Conservation (phyloP, 1,139 yeast genomes). For the Nakaseomyces bracarensis region DNA sequence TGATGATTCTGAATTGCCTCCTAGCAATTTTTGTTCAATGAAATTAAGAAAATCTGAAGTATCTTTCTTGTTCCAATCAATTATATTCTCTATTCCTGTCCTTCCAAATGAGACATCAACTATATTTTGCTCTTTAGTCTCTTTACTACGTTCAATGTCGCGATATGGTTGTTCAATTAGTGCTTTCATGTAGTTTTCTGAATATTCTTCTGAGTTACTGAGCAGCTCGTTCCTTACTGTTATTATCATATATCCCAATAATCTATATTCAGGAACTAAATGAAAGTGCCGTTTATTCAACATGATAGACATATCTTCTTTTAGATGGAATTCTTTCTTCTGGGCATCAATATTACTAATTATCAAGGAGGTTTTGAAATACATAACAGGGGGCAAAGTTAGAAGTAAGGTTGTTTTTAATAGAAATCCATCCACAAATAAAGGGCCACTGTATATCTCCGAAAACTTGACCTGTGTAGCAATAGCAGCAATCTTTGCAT, state of each 20-base stretch:
- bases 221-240: conserved; percentile 13
- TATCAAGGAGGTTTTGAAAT: conserved; percentile 6
- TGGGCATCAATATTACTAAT: conserved; percentile 12
- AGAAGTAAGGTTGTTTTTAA: conserved; percentile 18
- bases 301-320: conserved; percentile 9
- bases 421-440: conserved; percentile 17
- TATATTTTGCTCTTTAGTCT: conserved; percentile 1
- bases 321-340: conserved; percentile 12
- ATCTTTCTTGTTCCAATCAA: conserved; percentile 18
- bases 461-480: conserved; percentile 15
- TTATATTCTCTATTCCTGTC: conserved; percentile 10
- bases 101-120: conserved; percentile 8
- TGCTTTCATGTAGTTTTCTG: neutral
- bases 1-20: neutral
- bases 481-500: conserved; percentile 16
- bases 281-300: conserved; percentile 13
- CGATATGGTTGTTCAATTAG: conserved; percentile 2
- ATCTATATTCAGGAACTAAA: conserved; percentile 20
- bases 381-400: conserved; percentile 23
- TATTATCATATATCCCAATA: conserved; percentile 20
- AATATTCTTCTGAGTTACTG: neutral
- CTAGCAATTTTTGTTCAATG: conserved; percentile 19
- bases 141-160: conserved; percentile 1
- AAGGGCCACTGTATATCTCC: conserved; percentile 11
- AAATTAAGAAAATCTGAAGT: conserved; percentile 25